A percentile compares a stretch with the other conserved stretches of the same genome.
phyloP scores from a whole-genome alignment of 139 green algal species.

The Klebsormidium nitens region DNA sequence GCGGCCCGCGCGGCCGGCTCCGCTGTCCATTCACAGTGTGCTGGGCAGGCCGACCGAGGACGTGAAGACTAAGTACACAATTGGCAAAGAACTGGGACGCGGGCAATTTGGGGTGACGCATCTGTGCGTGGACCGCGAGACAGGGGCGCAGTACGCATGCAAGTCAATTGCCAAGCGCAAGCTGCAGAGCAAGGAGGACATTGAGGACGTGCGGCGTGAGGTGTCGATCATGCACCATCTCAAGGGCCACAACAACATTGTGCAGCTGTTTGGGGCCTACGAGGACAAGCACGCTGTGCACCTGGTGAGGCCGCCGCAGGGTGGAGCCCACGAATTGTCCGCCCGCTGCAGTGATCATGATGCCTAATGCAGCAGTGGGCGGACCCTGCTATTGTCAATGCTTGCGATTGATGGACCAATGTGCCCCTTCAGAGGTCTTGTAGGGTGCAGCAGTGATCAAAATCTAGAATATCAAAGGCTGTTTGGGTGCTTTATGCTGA shows the following conservation, averaged over 20 bases:
- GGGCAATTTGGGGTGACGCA: constrained; percentile 40
- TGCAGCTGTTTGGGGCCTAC: constrained; percentile 39
- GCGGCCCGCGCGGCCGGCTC: too few relatives aligned
- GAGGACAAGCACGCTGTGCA: constrained; percentile 37
- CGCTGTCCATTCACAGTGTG: too few relatives aligned
- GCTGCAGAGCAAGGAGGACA: constrained; percentile 75
- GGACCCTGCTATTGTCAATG: too few relatives aligned
- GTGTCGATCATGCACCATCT: constrained; percentile 95
- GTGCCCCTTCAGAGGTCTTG: too few relatives aligned
- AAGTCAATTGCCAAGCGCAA: constrained; percentile 94
- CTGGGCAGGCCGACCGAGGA: background rate
- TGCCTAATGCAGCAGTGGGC: too few relatives aligned
- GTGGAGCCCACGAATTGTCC: too few relatives aligned
- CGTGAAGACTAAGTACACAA: background rate
- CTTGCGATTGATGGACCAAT: too few relatives aligned
- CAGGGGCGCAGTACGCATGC: constrained; percentile 63
- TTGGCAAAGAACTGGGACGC: background rate
- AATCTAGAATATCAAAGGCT: too few relatives aligned
- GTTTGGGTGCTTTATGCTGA: too few relatives aligned
- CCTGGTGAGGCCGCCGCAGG: too few relatives aligned
- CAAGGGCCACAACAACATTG: constrained; percentile 70
- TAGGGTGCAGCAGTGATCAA: too few relatives aligned
- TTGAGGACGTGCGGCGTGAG: constrained; percentile 90
- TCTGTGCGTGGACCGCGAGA: constrained; percentile 24
- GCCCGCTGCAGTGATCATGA: too few relatives aligned